Evolutionary conservation across 176 grass and related monocot genomes (phyloP), one percentile per base, ranked within the genome.

Genomic region (Metroxylon sagu): DNA sequence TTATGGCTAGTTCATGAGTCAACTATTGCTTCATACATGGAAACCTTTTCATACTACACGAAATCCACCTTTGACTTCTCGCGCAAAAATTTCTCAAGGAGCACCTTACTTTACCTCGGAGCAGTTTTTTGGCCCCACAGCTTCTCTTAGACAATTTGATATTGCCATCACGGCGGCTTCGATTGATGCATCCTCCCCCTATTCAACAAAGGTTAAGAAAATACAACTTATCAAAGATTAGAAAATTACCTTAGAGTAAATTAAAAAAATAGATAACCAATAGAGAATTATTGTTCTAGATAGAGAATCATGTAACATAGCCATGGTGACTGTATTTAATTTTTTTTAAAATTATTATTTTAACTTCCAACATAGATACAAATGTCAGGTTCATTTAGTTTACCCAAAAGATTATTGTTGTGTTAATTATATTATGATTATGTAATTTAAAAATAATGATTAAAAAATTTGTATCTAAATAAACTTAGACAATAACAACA

Each of bases 171-270:
- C 92, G 58, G 84, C 84, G 35, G 87, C 83, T 81, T 97, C 87
- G 57, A 97, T 85, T 4, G 92, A 91, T 62, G 92, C 86, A 70
- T 97, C 92, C 76, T 97, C 87, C 53, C 92, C 92, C 92, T 97
- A 52, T 63, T 65, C 25, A 49, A 64, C 35, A 7, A 43, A 10
- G 1, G 49, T 48, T 64, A 5, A 70, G 64, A 57, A 59, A 19
- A 57, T 18, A 77, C 39, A 72, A 27, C 29, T 48, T 48, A 49
- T 49, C 19, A 31, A 14, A 19, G 30, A 49, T 14, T 35, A 54
- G 27, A 68, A 25, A 2, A 14, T 19, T 52, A 28, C 5, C 15
- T 23, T 23, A 49, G 5, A 61, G 16, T 19, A 49, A 14, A 48
- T 19, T 16, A 25, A 49, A 25, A 49, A 43, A 35, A 54, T 31